Percentiles rank a stretch among this genome's conserved stretches.
Conservation (phyloP, 1,139 yeast genomes). For the Pneumocystis oryctolagi region DNA sequence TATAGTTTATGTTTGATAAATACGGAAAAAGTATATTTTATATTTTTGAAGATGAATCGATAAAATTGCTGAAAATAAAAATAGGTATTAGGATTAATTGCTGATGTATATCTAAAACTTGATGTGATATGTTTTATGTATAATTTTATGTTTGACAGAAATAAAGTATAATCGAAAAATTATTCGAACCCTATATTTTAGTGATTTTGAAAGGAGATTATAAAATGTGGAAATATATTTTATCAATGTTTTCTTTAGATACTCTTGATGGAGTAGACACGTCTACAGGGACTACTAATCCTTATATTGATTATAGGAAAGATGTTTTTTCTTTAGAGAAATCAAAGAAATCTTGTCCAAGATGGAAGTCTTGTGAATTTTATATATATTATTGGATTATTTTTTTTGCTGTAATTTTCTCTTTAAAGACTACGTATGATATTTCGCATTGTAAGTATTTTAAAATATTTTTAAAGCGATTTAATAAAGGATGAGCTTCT, state of each 20-base stretch:
- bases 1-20: neutral
- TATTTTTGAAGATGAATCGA: no score
- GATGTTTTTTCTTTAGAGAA: neutral
- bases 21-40: neutral
- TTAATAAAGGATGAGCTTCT: constrained; percentile 27
- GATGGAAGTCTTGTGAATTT: constrained; percentile 11
- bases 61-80: no score
- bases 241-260: neutral
- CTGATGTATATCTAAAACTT: neutral
- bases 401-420: constrained; percentile 4
- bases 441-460: constrained; percentile 3
- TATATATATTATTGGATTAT: constrained; percentile 6
- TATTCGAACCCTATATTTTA: neutral
- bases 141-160: neutral
- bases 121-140: neutral
- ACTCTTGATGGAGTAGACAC: neutral
- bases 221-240: neutral
- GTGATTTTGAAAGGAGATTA: neutral
- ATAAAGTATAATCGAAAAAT: neutral
- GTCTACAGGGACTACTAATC: neutral
- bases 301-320: neutral
- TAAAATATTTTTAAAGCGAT: neutral
- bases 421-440: constrained; percentile 7
- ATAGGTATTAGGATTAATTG: neutral
- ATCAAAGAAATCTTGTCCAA: neutral